Evolutionary conservation across 352 stramenopile genomes (phyloP).

Genomic region (Globisporangium rhizosaccharum): DNA sequence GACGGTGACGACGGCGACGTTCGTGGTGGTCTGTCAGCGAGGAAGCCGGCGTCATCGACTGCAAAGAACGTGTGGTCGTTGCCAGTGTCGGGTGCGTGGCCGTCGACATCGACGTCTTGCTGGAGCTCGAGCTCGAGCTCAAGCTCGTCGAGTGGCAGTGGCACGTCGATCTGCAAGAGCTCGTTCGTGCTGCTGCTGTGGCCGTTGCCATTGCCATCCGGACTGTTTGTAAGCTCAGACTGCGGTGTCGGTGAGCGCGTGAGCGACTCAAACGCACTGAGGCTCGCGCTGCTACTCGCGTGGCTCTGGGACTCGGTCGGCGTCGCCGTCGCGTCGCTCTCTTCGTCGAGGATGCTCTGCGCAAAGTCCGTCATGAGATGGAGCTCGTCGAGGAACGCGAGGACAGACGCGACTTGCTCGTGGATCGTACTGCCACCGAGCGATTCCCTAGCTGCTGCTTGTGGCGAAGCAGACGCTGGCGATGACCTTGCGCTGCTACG

Average conservation of each 20-base stretch:
- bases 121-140: slow-evolving; percentile 9
- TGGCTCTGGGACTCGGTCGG: slow-evolving; percentile 22
- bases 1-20: not conserved
- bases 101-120: slow-evolving; percentile 3
- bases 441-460: not conserved
- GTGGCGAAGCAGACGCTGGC: not conserved
- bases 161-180: not conserved
- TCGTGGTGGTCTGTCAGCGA: too few species aligned
- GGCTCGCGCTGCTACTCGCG: slow-evolving; percentile 37
- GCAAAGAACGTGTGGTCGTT: not conserved
- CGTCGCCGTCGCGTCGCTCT: slow-evolving; percentile 17
- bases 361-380: slow-evolving; percentile 51
- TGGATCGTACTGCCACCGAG: slow-evolving; percentile 8
- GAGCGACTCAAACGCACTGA: slow-evolving; percentile 21
- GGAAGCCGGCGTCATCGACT: not conserved
- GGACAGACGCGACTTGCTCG: slow-evolving; percentile 27
- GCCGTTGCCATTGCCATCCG: not conserved
- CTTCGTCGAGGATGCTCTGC: slow-evolving; percentile 51
- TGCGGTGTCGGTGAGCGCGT: slow-evolving; percentile 31
- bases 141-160: slow-evolving; percentile 12
- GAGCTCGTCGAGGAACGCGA: slow-evolving; percentile 58
- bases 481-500: not conserved
- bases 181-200: not conserved
- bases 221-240: not conserved
- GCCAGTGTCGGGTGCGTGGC: not conserved